A percentile compares a stretch with the other conserved stretches of the same genome.
Evolutionary conservation across 768 basidiomycete species (phyloP).

Genomic region (Tricholoma bakamatsutake): DNA sequence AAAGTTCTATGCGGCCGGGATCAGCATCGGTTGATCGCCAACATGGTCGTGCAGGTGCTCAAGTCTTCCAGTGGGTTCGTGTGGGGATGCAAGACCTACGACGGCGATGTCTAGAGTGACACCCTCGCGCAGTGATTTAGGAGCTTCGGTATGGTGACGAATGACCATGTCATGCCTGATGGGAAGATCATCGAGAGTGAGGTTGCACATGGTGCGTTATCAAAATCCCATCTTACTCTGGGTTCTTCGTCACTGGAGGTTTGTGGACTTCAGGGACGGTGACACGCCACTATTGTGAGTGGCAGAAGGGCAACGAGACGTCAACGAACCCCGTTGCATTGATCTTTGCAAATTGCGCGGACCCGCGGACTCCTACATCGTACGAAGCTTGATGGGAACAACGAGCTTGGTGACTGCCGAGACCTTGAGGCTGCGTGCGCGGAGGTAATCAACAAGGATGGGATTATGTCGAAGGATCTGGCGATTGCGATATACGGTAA

Average conservation of each 20-base stretch:
- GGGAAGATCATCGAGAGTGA: conserved; percentile 91
- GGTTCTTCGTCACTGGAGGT: not conserved
- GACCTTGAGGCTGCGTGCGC: conserved; percentile 85
- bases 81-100: conserved; percentile 73
- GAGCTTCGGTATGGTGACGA: conserved; percentile 96
- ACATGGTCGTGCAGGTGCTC: conserved; percentile 98
- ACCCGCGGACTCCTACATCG: conserved; percentile 91
- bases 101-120: conserved; percentile 85
- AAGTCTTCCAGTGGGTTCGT: conserved; percentile 94
- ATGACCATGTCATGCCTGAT: conserved; percentile 91
- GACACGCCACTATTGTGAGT: conserved; percentile 95
- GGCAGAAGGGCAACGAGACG: conserved; percentile 95
- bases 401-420: conserved; percentile 56
- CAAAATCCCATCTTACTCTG: not conserved
- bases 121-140: conserved; percentile 98
- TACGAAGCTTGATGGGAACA: conserved; percentile 87
- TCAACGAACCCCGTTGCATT: conserved; percentile 98
- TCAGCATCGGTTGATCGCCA: conserved; percentile 94
- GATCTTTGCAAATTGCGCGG: conserved; percentile 99
- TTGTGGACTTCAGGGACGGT: conserved; percentile 54
- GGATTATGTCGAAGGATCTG: conserved; percentile 95
- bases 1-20: conserved; percentile 60
- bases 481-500: conserved; percentile 92
- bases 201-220: conserved; percentile 76
- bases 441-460: conserved; percentile 86